These are phyloP conservation scores for Domatiomyces catenatus DNA, from an alignment of 2,329 filamentous ascomycete species.

Conservation along the genomic window DNA sequence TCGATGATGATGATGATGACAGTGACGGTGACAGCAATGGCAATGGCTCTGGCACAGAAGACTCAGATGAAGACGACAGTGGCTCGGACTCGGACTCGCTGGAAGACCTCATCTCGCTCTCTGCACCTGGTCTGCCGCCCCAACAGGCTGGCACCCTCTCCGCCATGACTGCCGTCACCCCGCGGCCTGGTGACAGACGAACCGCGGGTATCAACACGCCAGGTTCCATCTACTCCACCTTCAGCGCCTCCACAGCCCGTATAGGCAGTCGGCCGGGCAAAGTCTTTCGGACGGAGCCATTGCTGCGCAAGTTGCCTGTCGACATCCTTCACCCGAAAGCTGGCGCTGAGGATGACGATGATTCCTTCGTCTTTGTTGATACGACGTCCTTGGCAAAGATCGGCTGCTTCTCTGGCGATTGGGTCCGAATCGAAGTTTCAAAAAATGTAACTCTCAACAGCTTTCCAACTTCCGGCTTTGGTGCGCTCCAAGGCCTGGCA, in stretches of 20 bases:
- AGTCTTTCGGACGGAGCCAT: constrained; percentile 67
- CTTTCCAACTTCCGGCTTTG: constrained; percentile 12
- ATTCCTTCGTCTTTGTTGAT: constrained; percentile 78
- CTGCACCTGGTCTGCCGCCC: constrained; percentile 62
- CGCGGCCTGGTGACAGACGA: constrained; percentile 55
- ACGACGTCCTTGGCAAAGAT: constrained; percentile 72
- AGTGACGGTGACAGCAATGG: constrained; percentile 35
- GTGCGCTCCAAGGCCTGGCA: constrained; percentile 12
- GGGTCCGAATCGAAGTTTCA: constrained; percentile 70
- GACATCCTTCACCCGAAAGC: constrained; percentile 78
- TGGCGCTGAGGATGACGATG: constrained; percentile 67
- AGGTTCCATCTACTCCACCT: constrained; percentile 76
- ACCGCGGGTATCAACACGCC: constrained; percentile 66
- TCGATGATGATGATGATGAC: constrained; percentile 48
- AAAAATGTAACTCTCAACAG: constrained; percentile 41
- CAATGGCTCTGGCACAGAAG: constrained; percentile 49
- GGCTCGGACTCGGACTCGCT: constrained; percentile 73
- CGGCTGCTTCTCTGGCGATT: constrained; percentile 94
- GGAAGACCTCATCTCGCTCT: constrained; percentile 85
- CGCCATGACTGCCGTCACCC: constrained; percentile 65
- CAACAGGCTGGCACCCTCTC: constrained; percentile 65
- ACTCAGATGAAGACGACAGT: constrained; percentile 39
- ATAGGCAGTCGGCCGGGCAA: constrained; percentile 58
- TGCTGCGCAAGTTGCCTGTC: constrained; percentile 56
- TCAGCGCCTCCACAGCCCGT: constrained; percentile 68